Evolutionary conservation across 2,329 filamentous ascomycete species (phyloP).

Genomic region (Sphaceloma murrayae): DNA sequence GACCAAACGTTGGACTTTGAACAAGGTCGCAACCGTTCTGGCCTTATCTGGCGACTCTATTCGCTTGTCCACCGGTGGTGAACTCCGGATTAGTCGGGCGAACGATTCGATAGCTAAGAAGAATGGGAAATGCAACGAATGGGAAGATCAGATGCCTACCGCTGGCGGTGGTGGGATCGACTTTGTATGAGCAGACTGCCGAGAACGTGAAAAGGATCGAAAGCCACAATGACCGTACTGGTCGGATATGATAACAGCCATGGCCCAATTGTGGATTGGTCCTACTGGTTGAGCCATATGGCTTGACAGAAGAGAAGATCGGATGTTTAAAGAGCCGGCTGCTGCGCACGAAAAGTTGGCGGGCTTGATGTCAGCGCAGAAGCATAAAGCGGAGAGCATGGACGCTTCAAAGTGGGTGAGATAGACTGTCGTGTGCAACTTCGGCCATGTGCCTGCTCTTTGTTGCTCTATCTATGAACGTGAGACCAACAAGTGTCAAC

Average conservation of each 20-base stretch:
- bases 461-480: no score
- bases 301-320: not conserved
- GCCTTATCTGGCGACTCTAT: constrained; percentile 12
- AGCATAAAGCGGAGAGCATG: no score
- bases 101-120: not conserved
- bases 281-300: not conserved
- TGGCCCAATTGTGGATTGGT: no score
- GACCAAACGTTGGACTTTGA: constrained; percentile 13
- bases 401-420: no score
- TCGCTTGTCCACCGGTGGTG: not conserved
- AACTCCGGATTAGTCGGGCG: not conserved
- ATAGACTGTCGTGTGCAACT: no score
- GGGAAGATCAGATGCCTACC: not conserved
- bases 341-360: constrained; percentile 8
- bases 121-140: not conserved
- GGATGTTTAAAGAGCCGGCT: not conserved
- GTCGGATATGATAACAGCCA: no score
- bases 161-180: not conserved
- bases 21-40: constrained; percentile 2
- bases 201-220: no score
- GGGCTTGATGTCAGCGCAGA: constrained; percentile 14
- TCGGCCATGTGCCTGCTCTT: no score
- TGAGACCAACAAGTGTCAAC: not conserved
- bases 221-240: no score
- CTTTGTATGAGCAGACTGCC: no score